Conservation (phyloP, 2,329 filamentous ascomycete species). For the Didymella lethalis region DNA sequence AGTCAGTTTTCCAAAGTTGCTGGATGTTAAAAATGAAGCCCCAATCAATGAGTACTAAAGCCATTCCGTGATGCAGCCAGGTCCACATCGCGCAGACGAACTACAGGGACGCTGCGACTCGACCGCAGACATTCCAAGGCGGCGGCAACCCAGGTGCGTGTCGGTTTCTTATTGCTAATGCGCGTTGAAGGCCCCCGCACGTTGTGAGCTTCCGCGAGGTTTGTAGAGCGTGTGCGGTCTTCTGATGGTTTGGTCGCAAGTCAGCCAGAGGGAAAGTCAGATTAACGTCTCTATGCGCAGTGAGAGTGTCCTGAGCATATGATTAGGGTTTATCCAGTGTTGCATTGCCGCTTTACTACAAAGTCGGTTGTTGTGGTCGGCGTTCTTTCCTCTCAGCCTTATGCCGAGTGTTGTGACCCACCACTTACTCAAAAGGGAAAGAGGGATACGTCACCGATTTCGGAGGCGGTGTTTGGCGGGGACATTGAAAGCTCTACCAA, state of each 20-base stretch:
- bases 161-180: not conserved
- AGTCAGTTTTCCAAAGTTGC: not conserved
- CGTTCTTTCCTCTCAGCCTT: not conserved
- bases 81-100: not conserved
- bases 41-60: not conserved
- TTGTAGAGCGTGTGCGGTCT: not conserved
- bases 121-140: not conserved
- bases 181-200: not conserved
- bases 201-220: not conserved
- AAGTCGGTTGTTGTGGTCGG: not conserved
- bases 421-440: slow-evolving; percentile 1
- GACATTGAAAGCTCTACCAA: slow-evolving; percentile 16
- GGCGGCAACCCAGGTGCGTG: not conserved
- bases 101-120: not conserved
- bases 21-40: not conserved
- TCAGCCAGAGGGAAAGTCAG: not conserved
- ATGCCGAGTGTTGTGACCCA: slow-evolving; percentile 7
- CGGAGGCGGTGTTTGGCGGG: slow-evolving; percentile 15
- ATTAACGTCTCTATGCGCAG: not conserved
- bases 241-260: not conserved
- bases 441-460: slow-evolving; percentile 18
- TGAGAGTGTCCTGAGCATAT: not conserved
- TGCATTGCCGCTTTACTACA: not conserved
- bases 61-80: not conserved
- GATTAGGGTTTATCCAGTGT: not conserved